Percentiles rank a stretch among this genome's conserved stretches.
phyloP scores from a whole-genome alignment of 345 rosid species.

The Trapa bicornis region DNA sequence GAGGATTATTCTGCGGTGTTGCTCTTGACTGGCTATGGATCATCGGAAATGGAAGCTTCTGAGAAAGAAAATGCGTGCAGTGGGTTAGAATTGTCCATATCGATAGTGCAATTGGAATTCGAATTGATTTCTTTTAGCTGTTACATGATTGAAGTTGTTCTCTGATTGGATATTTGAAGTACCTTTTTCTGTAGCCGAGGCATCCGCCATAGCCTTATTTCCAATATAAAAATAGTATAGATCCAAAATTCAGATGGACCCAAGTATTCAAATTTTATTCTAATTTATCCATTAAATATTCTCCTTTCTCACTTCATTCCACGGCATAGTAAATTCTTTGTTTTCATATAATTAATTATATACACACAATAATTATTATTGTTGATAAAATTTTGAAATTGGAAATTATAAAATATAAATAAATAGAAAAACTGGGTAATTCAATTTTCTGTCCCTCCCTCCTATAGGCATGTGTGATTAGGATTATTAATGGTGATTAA shows the following conservation, averaged over 20 bases:
- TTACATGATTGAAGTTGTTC: neutral
- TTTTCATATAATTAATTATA: no score
- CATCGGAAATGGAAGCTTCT: constrained; percentile 41
- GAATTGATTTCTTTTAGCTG: neutral
- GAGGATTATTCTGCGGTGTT: constrained; percentile 62
- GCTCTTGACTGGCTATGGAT: constrained; percentile 82
- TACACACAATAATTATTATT: no score
- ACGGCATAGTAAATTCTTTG: neutral
- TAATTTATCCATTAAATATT: neutral
- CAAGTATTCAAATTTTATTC: no score
- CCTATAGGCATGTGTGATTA: no score
- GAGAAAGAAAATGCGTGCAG: neutral
- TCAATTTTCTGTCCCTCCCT: no score
- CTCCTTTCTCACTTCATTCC: neutral
- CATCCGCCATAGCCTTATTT: no score
- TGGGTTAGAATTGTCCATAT: neutral
- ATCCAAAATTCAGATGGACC: no score
- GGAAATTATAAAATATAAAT: no score
- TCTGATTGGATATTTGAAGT: neutral
- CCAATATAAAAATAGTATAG: no score
- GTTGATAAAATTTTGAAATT: no score
- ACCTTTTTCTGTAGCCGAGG: neutral
- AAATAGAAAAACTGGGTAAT: no score
- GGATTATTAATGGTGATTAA: no score
- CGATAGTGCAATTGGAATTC: neutral